Conservation (phyloP, 768 basidiomycete species). For the Suillus alpinus region DNA sequence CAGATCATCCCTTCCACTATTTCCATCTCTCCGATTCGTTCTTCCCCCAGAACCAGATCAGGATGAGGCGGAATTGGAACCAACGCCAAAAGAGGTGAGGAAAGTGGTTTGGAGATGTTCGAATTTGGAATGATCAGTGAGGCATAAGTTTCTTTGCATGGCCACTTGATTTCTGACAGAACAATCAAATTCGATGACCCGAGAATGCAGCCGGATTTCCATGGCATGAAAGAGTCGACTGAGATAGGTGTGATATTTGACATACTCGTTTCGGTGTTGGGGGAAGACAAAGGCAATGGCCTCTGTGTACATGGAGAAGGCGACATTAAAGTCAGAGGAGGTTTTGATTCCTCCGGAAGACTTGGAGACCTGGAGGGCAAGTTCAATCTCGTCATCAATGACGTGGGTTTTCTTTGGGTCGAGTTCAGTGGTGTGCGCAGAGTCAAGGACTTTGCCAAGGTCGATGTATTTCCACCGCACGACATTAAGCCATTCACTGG, state of each 20-base stretch:
- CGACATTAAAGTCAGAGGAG: neutral
- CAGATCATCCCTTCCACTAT: neutral
- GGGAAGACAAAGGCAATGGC: neutral
- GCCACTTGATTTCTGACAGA: neutral
- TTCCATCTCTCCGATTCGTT: constrained; percentile 2
- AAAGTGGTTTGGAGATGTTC: neutral
- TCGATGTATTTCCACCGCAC: constrained; percentile 3
- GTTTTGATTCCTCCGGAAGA: neutral
- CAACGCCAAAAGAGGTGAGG: constrained; percentile 2
- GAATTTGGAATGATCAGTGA: neutral
- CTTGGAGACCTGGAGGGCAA: neutral
- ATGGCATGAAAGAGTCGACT: neutral
- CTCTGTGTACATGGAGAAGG: neutral
- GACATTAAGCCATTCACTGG: constrained; percentile 12
- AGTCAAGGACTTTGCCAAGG: constrained; percentile 11
- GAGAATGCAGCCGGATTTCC: neutral
- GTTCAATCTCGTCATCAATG: constrained; percentile 4
- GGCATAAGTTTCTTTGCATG: neutral
- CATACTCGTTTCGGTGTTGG: no score
- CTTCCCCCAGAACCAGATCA: neutral
- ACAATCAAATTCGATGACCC: neutral
- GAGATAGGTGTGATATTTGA: neutral
- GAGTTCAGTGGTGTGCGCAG: neutral
- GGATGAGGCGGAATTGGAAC: neutral
- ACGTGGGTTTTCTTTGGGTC: constrained; percentile 9